Conservation (phyloP, 2,329 filamentous ascomycete genomes). For the Pseudogymnoascus sp. region DNA sequence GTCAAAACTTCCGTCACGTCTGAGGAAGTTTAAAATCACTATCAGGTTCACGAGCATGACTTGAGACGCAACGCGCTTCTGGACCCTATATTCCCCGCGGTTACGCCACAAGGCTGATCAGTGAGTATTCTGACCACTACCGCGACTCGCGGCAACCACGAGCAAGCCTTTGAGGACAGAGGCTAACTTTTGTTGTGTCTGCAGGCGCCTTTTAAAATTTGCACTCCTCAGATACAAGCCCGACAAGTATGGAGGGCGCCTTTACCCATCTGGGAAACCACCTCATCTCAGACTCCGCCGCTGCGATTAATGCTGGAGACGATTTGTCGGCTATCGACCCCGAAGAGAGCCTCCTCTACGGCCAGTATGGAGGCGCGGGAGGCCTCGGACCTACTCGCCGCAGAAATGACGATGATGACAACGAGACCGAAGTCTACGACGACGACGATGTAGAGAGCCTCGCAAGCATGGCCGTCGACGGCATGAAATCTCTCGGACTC, state of each 20-base stretch:
- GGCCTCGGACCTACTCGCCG: constrained; percentile 40
- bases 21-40: constrained; percentile 15
- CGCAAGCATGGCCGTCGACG: constrained; percentile 75
- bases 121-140: constrained; percentile 3
- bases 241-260: constrained; percentile 66
- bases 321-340: constrained; percentile 63
- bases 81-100: constrained; percentile 21
- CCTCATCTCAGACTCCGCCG: constrained; percentile 74
- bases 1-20: constrained; percentile 16
- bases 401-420: constrained; percentile 78
- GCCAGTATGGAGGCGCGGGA: constrained; percentile 55
- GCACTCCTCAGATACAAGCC: constrained; percentile 15
- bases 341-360: constrained; percentile 76
- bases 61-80: constrained; percentile 24
- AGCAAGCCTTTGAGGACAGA: background rate
- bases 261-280: constrained; percentile 87
- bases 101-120: constrained; percentile 29
- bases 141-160: background rate
- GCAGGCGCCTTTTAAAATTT: constrained; percentile 14
- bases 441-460: constrained; percentile 72
- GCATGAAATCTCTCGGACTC: constrained; percentile 58
- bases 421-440: constrained; percentile 74
- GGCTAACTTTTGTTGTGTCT: constrained; percentile 15
- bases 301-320: constrained; percentile 83
- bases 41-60: constrained; percentile 25